Evolutionary conservation across 139 green algal species (phyloP), one percentile per base, ranked within the genome.

Genomic region (Tetraselmis chui): DNA sequence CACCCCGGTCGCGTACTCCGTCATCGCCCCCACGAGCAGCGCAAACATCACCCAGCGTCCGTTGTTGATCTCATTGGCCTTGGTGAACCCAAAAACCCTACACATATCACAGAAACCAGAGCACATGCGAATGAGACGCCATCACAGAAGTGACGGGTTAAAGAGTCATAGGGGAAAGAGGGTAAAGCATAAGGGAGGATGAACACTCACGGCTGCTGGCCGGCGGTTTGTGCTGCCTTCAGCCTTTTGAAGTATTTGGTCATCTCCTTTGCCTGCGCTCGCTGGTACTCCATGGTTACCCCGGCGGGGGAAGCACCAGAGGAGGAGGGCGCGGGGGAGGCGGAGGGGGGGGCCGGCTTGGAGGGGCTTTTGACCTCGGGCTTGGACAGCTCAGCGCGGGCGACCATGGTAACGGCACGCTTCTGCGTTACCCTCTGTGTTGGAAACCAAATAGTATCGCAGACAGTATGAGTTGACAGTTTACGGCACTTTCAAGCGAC

Each of bases 41-140:
- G 96, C 96, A 86, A 99, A 97, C 96, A 99, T 99, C 1, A 97
- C 93, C 96, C 96, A 99, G 23, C 96, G 92, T 0, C 96, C 96
- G 82, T 99, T 99, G 81, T 75, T 86, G 29, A 98, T 97, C 84
- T 99, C 96, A 32, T 97, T 97, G 78, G 93, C 91, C 1, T 67
- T 82, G 0, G 95, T 98, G 91, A 93, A 99, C 2, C 96, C 96
- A 83, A 99, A 97, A 27, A 95, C 85, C 84, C 90, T 94, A 84
- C 83, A 84, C 23, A 26, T n/a, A 45, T 0, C 0, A 79, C 30
- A n/a, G n/a, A n/a, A n/a, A n/a, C n/a, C n/a, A n/a, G n/a, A n/a
- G n/a, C n/a, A n/a, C n/a, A n/a, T n/a, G n/a, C n/a, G n/a, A n/a
- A n/a, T n/a, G n/a, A n/a, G n/a, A n/a, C n/a, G n/a, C n/a, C n/a